Base-by-base conservation (phyloP, 2,329 filamentous ascomycete species). In the Bipolaris cookei region DNA sequence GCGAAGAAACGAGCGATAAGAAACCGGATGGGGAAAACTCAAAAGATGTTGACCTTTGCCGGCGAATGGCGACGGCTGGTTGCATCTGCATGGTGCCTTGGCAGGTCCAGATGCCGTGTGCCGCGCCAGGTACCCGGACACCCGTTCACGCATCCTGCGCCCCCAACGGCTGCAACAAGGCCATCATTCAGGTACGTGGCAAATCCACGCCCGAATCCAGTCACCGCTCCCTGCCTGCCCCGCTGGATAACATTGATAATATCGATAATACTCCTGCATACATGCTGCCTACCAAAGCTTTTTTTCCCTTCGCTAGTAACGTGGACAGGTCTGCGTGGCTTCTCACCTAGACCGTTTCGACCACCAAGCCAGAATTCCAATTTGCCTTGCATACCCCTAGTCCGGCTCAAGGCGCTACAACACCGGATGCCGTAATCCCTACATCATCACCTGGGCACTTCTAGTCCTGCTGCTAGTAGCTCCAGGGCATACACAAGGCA, bases 91-190 rank as follows among this genome's bases (percentile, higher is more conserved):
- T 48, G 32, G 45, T 14, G 45, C 14, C 45, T 48, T 35, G 45
- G 45, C 45, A 20, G 16, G 18, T 34, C 11, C 43, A 34, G 43
- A 28, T 14, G 34, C 43, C 43, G 43, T 32, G 43, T 13, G 45
- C 32, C 45, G 45, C 45, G 45, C 45, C 45, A 48, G 45, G 45
- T 48, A 48, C 45, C 45, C 45, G 45, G 45, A 38, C 30, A 37
- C 44, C 11, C 45, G 45, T 48, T 48, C 45, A 38, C 45, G 45
- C 45, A 48, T 47, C 44, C 44, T 47, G 44, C 44, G 35, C 32
- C 32, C 32, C 32, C 45, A 48, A 47, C 44, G 44, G 44, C 44
- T 23, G 30, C 32, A 21, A 13, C 16, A 25, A 32, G 25, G 14
- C 30, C 42, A 18, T 32, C 42, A 16, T 20, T 37, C 45, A 48